Evolutionary conservation across 192 early-diverging fungal genomes (phyloP).

Genomic region (Entomortierella lignicola): DNA sequence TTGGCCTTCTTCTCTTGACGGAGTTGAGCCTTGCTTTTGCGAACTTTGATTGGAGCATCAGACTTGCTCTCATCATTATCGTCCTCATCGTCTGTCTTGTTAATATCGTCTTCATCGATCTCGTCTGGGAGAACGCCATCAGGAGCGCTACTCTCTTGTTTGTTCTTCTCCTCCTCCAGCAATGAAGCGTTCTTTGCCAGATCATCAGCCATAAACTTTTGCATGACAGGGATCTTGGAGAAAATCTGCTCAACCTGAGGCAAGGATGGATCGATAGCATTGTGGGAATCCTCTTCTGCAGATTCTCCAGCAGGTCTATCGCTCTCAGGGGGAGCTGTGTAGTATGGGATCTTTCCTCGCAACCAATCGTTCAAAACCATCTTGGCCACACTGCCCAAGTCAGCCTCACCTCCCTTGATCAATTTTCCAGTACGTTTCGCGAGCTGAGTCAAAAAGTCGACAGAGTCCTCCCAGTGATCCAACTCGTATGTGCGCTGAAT

Average conservation of each 20-base stretch:
- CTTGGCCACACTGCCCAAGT: slow-evolving; percentile 89
- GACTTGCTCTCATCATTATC: slow-evolving; percentile 49
- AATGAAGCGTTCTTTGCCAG: slow-evolving; percentile 71
- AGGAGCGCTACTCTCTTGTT: slow-evolving; percentile 63
- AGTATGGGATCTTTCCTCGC: slow-evolving; percentile 97
- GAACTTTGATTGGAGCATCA: slow-evolving; percentile 36
- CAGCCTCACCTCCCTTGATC: slow-evolving; percentile 97
- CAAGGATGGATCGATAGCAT: slow-evolving; percentile 37
- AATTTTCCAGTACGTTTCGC: slow-evolving; percentile 90
- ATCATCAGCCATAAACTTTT: slow-evolving; percentile 89
- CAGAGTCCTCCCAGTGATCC: slow-evolving; percentile 82
- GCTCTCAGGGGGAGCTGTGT: slow-evolving; percentile 80
- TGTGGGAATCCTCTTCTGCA: slow-evolving; percentile 41
- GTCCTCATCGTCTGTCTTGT: slow-evolving; percentile 56
- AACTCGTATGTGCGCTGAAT: slow-evolving; percentile 92
- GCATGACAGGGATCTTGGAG: slow-evolving; percentile 89
- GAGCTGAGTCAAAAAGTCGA: slow-evolving; percentile 93
- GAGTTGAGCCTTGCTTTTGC: slow-evolving; percentile 55
- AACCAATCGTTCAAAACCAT: slow-evolving; percentile 99
- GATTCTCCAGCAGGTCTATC: slow-evolving; percentile 38
- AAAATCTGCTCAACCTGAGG: slow-evolving; percentile 86
- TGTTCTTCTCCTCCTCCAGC: slow-evolving; percentile 63
- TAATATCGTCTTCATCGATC: slow-evolving; percentile 55
- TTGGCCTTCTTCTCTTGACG: slow-evolving; percentile 57
- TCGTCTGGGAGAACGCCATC: slow-evolving; percentile 60